Evolutionary conservation across 305 asterid genomes (phyloP).

Genomic region (Plantago coronopus): DNA sequence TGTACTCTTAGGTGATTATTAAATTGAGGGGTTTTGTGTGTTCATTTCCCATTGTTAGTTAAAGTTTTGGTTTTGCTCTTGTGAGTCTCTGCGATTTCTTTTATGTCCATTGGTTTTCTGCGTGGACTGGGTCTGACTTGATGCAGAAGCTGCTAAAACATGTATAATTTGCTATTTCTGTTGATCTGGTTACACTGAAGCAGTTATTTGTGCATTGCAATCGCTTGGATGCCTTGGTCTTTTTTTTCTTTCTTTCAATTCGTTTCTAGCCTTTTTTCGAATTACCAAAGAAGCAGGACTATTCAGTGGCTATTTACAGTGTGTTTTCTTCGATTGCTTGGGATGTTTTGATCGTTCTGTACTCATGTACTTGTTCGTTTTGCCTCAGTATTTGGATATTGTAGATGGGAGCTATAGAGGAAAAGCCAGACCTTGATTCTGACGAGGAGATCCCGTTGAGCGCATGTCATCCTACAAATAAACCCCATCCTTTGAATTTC

Average conservation of each 20-base stretch:
- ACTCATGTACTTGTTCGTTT: slow-evolving; percentile 20
- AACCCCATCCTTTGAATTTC: slow-evolving; percentile 45
- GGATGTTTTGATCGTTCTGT: slow-evolving; percentile 15
- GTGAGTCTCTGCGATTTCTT: too few species aligned
- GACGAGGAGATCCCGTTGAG: slow-evolving; percentile 69
- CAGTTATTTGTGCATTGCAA: too few species aligned
- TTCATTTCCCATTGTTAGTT: neutral
- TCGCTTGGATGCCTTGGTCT: too few species aligned
- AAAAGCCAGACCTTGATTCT: slow-evolving; percentile 54
- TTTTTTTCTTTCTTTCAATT: too few species aligned
- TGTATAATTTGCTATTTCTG: neutral
- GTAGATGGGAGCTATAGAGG: slow-evolving; percentile 61
- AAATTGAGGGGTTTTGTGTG: neutral
- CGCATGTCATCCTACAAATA: slow-evolving; percentile 41
- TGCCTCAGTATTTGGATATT: slow-evolving; percentile 19
- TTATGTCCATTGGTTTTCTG: slow-evolving; percentile 4
- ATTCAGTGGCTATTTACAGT: neutral
- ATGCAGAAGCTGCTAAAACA: slow-evolving; percentile 14
- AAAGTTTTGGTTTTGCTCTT: neutral
- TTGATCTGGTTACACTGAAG: slow-evolving; percentile 17
- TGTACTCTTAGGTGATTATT: neutral
- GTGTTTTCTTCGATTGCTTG: neutral
- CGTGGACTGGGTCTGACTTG: slow-evolving; percentile 20
- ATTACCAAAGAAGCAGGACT: slow-evolving; percentile 2
- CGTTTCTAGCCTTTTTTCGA: neutral